phyloP scores from a whole-genome alignment of 345 rosid genomes.

The Hibiscus mutabilis region DNA sequence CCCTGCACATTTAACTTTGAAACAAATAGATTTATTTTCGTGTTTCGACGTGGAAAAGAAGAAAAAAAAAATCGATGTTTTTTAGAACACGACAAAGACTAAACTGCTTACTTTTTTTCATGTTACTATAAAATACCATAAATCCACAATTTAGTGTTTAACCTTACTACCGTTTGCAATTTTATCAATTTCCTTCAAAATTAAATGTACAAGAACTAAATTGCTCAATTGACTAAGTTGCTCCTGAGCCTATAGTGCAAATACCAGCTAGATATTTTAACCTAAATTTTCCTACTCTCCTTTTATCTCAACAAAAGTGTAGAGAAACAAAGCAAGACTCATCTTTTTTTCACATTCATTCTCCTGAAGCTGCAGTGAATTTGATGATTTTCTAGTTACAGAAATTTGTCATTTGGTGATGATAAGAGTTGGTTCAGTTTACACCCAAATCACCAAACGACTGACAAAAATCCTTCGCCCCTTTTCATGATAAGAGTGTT shows the following conservation, averaged over 20 bases:
- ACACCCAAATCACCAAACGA: background rate
- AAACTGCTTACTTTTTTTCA: background rate
- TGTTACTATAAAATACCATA: background rate
- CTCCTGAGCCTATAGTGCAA: background rate
- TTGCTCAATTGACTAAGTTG: background rate
- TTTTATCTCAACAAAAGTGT: background rate
- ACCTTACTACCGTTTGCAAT: background rate
- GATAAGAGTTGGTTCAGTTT: background rate
- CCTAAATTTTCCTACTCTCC: background rate
- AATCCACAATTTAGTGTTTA: background rate
- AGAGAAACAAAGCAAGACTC: background rate
- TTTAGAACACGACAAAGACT: background rate
- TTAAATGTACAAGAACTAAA: background rate
- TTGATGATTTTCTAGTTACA: background rate
- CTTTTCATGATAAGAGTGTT: no score
- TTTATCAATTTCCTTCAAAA: background rate
- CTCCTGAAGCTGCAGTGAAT: background rate
- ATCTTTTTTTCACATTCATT: constrained; percentile 6
- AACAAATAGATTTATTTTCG: no score
- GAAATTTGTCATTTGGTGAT: background rate
- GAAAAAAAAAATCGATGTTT: background rate
- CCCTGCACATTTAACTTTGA: no score
- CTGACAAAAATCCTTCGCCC: no score
- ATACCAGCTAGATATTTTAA: background rate
- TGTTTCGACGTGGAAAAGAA: background rate